phyloP scores from a whole-genome alignment of 257 asterid species.

The Echites panduratus region DNA sequence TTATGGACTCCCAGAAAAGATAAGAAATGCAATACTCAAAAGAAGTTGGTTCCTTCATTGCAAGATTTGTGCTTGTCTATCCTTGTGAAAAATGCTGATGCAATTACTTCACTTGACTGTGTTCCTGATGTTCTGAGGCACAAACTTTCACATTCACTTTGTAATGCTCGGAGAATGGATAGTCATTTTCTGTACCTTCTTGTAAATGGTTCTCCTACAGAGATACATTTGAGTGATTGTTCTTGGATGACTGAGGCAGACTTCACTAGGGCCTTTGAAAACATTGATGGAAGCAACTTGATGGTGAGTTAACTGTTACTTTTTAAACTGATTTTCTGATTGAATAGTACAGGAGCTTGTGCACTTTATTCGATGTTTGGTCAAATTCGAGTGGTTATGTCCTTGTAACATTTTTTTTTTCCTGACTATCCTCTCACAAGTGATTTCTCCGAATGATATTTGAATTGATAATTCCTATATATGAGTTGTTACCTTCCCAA shows the following conservation, averaged over 20 bases:
- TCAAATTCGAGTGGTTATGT: background rate
- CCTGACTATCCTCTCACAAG: background rate
- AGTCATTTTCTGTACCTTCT: constrained; percentile 61
- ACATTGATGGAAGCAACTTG: constrained; percentile 50
- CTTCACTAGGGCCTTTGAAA: constrained; percentile 48
- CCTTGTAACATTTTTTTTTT: background rate
- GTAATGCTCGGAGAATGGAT: constrained; percentile 63
- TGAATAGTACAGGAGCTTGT: background rate
- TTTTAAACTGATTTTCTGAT: background rate
- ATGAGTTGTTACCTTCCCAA: background rate
- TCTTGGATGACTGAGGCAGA: constrained; percentile 84
- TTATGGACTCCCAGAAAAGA: constrained; percentile 57
- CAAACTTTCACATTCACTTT: constrained; percentile 64
- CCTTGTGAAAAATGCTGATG: constrained; percentile 71
- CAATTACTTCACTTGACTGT: constrained; percentile 68
- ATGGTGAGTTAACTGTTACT: constrained; percentile 32
- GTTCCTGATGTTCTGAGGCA: constrained; percentile 76
- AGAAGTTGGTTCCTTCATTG: constrained; percentile 47
- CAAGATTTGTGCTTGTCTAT: constrained; percentile 61
- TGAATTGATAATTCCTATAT: background rate
- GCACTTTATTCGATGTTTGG: background rate
- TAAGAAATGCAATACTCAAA: constrained; percentile 28
- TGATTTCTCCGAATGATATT: background rate
- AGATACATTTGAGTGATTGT: constrained; percentile 74
- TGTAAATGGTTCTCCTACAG: constrained; percentile 62